Evolutionary conservation across 768 basidiomycete species (phyloP).

Genomic region (Lactarius deliciosus): DNA sequence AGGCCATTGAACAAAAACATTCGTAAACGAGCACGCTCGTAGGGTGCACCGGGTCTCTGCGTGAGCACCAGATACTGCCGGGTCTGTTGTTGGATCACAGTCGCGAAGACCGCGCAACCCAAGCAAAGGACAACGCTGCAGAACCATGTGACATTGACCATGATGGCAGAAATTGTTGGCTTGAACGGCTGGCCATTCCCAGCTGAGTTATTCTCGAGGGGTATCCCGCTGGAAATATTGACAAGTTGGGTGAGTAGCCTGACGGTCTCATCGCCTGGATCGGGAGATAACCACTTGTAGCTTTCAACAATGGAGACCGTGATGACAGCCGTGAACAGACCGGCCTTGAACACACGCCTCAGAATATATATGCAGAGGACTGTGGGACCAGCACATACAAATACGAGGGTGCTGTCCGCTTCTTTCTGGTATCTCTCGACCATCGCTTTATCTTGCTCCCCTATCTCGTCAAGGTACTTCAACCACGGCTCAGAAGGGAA

Average conservation of each 20-base stretch:
- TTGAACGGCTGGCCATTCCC: background rate
- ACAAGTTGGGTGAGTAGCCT: conserved; percentile 12
- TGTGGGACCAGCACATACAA: conserved; percentile 7
- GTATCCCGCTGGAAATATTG: background rate
- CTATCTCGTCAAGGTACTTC: conserved; percentile 8
- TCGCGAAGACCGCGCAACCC: conserved; percentile 8
- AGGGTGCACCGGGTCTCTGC: background rate
- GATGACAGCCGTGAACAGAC: conserved; percentile 23
- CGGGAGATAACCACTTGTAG: conserved; percentile 15
- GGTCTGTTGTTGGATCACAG: conserved; percentile 7
- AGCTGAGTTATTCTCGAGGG: background rate
- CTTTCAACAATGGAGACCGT: conserved; percentile 17
- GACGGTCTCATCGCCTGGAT: background rate
- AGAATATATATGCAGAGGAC: background rate
- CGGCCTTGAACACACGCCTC: conserved; percentile 5
- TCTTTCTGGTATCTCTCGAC: background rate
- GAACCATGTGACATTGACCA: conserved; percentile 20
- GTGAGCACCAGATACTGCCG: background rate
- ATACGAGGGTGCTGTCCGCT: background rate
- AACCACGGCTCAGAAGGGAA: conserved; percentile 5
- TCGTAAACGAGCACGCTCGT: background rate
- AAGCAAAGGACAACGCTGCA: conserved; percentile 17
- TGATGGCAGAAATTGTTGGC: background rate
- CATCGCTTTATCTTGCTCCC: conserved; percentile 6
- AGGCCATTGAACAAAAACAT: background rate